phyloP scores from a whole-genome alignment of 768 basidiomycete species.

The Russula vinacea region DNA sequence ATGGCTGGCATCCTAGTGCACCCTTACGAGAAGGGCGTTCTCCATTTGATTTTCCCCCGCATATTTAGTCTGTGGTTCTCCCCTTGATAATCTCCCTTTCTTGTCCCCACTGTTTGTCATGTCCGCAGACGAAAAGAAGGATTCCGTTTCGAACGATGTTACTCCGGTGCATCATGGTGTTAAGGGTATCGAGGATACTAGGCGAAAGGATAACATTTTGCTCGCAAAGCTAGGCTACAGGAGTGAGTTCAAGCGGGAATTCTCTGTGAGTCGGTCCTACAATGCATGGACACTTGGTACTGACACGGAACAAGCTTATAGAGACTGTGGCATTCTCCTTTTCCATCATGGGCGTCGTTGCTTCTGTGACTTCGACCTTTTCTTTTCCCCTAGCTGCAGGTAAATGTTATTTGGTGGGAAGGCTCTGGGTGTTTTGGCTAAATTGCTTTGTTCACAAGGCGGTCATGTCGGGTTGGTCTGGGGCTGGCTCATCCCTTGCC shows the following conservation, averaged over 20 bases:
- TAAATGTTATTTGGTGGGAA: slow-evolving; percentile 33
- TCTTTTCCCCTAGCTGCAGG: slow-evolving; percentile 62
- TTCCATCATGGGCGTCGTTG: slow-evolving; percentile 70
- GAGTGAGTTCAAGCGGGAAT: slow-evolving; percentile 70
- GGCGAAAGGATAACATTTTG: slow-evolving; percentile 48
- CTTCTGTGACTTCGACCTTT: slow-evolving; percentile 64
- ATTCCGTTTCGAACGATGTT: not conserved
- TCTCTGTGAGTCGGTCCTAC: slow-evolving; percentile 48
- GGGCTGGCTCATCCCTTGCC: slow-evolving; percentile 69
- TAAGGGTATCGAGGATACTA: not conserved
- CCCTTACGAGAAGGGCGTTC: slow-evolving; percentile 6
- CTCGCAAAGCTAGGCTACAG: slow-evolving; percentile 69
- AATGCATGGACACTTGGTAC: not conserved
- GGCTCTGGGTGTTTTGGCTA: not conserved
- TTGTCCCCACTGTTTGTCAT: slow-evolving; percentile 2
- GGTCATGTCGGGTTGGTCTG: slow-evolving; percentile 77
- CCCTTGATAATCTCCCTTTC: not conserved
- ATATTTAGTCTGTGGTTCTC: slow-evolving; percentile 8
- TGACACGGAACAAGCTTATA: slow-evolving; percentile 40
- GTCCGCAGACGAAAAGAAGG: slow-evolving; percentile 17
- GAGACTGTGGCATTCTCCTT: slow-evolving; percentile 67
- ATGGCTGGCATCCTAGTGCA: not conserved
- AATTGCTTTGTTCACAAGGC: slow-evolving; percentile 39
- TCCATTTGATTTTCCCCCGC: not conserved
- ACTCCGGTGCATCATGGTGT: not conserved